These are phyloP conservation scores for Juglanconis sp. DNA, from an alignment of 2,329 filamentous ascomycete genomes.

Conservation along the genomic window DNA sequence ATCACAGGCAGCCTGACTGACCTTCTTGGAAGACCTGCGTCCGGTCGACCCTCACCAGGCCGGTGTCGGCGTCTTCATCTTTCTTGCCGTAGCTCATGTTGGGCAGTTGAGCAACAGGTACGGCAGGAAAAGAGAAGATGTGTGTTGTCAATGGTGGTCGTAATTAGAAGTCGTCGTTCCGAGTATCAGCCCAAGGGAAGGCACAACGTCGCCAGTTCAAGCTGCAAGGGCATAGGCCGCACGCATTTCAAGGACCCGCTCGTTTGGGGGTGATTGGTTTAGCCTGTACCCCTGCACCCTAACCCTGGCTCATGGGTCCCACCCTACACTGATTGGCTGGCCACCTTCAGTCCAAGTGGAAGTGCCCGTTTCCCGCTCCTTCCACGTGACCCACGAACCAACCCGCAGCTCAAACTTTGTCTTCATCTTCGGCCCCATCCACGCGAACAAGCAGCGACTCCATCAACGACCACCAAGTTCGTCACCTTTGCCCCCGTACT, in stretches of 20 bases:
- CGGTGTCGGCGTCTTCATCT: slow-evolving; percentile 93
- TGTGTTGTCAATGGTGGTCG: not conserved
- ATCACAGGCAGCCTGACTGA: slow-evolving; percentile 39
- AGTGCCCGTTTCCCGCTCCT: not conserved
- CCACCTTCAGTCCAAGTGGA: not conserved
- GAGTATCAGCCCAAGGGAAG: not conserved
- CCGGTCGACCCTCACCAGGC: slow-evolving; percentile 94
- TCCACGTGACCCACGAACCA: not conserved
- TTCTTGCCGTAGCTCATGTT: slow-evolving; percentile 98
- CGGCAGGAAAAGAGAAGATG: slow-evolving; percentile 17
- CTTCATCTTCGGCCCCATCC: not conserved
- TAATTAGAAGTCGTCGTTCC: not conserved
- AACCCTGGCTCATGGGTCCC: not conserved
- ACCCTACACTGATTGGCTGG: not conserved
- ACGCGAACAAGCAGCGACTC: slow-evolving; percentile 9
- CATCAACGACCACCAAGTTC: slow-evolving; percentile 17
- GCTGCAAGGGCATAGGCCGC: not conserved
- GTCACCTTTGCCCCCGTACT: slow-evolving; percentile 15
- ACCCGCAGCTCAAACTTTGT: too few species aligned
- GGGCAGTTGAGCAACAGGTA: slow-evolving; percentile 31
- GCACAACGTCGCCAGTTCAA: not conserved
- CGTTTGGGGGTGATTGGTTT: not conserved
- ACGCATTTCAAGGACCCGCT: not conserved
- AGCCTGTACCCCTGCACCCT: not conserved
- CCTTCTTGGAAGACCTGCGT: slow-evolving; percentile 99